Percentiles rank a stretch among this genome's conserved stretches.
These are phyloP conservation scores for Populus trichocarpa DNA, from an alignment of 441 rosid species.

Conservation along the genomic window DNA sequence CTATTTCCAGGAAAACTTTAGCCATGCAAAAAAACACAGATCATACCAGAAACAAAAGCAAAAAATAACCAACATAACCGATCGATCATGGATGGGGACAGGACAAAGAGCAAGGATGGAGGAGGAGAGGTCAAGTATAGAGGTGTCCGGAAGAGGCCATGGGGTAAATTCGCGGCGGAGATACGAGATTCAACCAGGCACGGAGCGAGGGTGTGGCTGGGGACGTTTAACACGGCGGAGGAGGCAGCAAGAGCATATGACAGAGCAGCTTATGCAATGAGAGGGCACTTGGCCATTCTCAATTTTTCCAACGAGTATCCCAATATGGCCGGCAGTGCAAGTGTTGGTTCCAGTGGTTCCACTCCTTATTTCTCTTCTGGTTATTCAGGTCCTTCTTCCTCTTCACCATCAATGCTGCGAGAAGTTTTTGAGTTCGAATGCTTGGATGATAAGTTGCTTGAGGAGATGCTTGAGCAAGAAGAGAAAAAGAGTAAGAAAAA, in stretches of 20 bases:
- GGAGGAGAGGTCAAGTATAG: conserved; percentile 34
- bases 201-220: conserved; percentile 19
- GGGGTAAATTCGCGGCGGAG: conserved; percentile 85
- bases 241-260: conserved; percentile 77
- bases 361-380: conserved; percentile 11
- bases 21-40: conserved; percentile 24
- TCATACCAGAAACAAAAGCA: not conserved
- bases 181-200: conserved; percentile 38
- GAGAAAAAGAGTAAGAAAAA: conserved; percentile 39
- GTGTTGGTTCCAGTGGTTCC: not conserved
- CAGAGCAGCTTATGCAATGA: conserved; percentile 68
- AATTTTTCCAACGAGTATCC: conserved; percentile 70
- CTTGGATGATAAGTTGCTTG: conserved; percentile 61
- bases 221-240: conserved; percentile 29
- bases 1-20: not conserved
- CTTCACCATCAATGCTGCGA: conserved; percentile 33
- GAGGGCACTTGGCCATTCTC: conserved; percentile 65
- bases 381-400: conserved; percentile 23
- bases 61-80: not conserved
- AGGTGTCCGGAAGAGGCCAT: conserved; percentile 77
- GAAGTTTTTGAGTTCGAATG: conserved; percentile 71
- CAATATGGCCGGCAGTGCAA: conserved; percentile 13
- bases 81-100: conserved; percentile 12
- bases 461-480: conserved; percentile 62
- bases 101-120: not conserved